Conservation (phyloP, 1,139 yeast genomes). For the Scheffersomyces parashehatae region DNA sequence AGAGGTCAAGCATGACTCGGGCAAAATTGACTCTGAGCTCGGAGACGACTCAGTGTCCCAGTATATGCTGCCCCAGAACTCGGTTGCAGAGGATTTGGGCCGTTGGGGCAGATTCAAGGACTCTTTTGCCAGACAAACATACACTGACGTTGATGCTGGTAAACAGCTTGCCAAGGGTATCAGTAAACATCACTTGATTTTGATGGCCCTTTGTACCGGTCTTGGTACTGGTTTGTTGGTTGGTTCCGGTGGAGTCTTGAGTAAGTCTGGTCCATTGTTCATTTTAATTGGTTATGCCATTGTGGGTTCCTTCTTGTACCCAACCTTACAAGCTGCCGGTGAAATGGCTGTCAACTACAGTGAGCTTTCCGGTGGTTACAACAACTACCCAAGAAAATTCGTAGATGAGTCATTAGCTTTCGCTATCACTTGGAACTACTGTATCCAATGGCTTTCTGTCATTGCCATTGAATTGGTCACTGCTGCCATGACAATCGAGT, state of each 20-base stretch:
- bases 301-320: constrained; percentile 41
- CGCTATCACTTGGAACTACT: constrained; percentile 45
- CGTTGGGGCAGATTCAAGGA: constrained; percentile 29
- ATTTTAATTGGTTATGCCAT: constrained; percentile 37
- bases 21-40: constrained; percentile 6
- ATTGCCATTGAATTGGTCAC: constrained; percentile 44
- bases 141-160: constrained; percentile 23
- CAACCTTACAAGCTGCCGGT: constrained; percentile 44
- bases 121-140: constrained; percentile 28
- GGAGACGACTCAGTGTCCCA: constrained; percentile 4
- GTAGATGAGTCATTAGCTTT: constrained; percentile 39
- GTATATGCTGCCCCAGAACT: constrained; percentile 15
- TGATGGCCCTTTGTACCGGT: constrained; percentile 42
- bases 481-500: constrained; percentile 36
- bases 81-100: constrained; percentile 10
- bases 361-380: constrained; percentile 42
- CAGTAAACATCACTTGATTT: constrained; percentile 35
- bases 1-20: constrained; percentile 15
- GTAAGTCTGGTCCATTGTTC: constrained; percentile 38
- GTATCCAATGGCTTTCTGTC: constrained; percentile 44
- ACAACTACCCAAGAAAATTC: constrained; percentile 39
- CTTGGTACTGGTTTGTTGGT: constrained; percentile 45
- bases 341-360: constrained; percentile 44
- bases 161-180: constrained; percentile 33
- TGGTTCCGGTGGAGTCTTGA: constrained; percentile 36